phyloP scores from a whole-genome alignment of 768 basidiomycete species.

The Mycena haematopus region DNA sequence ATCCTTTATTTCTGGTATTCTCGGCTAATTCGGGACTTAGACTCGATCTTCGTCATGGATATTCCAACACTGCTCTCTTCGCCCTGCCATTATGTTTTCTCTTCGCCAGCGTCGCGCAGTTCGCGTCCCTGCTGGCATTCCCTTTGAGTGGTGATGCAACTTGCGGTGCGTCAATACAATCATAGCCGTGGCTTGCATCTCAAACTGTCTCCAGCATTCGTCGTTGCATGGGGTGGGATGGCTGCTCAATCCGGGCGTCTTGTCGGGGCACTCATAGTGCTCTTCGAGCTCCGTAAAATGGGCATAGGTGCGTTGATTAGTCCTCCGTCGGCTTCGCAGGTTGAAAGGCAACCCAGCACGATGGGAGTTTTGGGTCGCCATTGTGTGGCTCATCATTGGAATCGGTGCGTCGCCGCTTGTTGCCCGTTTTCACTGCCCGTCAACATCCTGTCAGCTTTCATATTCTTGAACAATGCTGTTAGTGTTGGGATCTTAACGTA shows the following conservation, averaged over 20 bases:
- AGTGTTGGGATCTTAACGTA: conserved; percentile 43
- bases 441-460: conserved; percentile 38
- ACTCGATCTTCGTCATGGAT: conserved; percentile 25
- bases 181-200: not conserved
- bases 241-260: conserved; percentile 45
- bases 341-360: conserved; percentile 14
- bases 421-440: not conserved
- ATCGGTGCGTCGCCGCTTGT: conserved; percentile 39
- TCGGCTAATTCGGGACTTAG: conserved; percentile 3
- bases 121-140: conserved; percentile 40
- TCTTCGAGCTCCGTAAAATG: conserved; percentile 41
- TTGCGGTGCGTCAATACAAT: conserved; percentile 27
- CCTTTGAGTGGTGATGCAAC: conserved; percentile 24
- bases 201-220: conserved; percentile 41
- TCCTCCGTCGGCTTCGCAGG: not conserved
- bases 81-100: conserved; percentile 38
- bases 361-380: conserved; percentile 42
- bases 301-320: conserved; percentile 28
- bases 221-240: conserved; percentile 53
- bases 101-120: conserved; percentile 38
- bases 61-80: conserved; percentile 30
- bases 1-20: not conserved
- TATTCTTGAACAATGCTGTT: conserved; percentile 49
- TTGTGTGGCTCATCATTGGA: conserved; percentile 38
- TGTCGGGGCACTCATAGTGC: conserved; percentile 46